Conservation (phyloP, 495 filamentous ascomycete genomes). For the Aspergillus steynii region DNA sequence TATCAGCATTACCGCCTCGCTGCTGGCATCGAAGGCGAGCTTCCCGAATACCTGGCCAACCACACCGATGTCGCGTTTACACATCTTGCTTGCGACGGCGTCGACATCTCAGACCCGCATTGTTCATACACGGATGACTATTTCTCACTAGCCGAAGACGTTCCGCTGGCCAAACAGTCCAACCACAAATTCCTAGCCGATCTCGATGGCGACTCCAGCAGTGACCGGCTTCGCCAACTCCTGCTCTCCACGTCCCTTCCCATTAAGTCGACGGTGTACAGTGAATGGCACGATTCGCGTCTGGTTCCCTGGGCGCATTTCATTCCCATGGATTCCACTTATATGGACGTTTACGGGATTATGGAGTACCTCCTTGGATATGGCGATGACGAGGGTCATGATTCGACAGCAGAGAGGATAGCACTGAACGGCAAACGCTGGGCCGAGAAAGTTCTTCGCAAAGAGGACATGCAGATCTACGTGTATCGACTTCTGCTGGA, state of each 20-base stretch:
- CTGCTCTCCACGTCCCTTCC: slow-evolving; percentile 43
- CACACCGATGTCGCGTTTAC: slow-evolving; percentile 18
- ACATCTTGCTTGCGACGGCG: slow-evolving; percentile 18
- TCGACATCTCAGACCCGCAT: slow-evolving; percentile 28
- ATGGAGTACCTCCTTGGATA: slow-evolving; percentile 35
- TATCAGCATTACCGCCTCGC: slow-evolving; percentile 18
- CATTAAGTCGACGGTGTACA: slow-evolving; percentile 51
- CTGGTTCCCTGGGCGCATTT: slow-evolving; percentile 59
- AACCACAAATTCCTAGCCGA: slow-evolving; percentile 53
- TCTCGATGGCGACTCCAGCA: slow-evolving; percentile 56
- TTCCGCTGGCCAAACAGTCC: slow-evolving; percentile 54
- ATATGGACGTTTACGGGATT: slow-evolving; percentile 45
- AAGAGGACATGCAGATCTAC: slow-evolving; percentile 42
- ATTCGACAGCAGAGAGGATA: slow-evolving; percentile 38
- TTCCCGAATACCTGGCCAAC: slow-evolving; percentile 16
- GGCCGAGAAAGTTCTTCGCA: slow-evolving; percentile 37
- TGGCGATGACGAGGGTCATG: slow-evolving; percentile 19
- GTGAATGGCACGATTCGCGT: slow-evolving; percentile 60
- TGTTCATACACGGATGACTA: slow-evolving; percentile 54
- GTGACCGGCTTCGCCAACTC: slow-evolving; percentile 50
- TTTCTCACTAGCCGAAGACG: slow-evolving; percentile 34
- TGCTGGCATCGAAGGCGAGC: neutral
- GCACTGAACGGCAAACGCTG: slow-evolving; percentile 45
- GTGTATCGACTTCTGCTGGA: slow-evolving; percentile 47
- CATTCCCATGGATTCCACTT: slow-evolving; percentile 44